Evolutionary conservation across 345 rosid species (phyloP), one percentile per base, ranked within the genome.

Genomic region (Rhizophora mangle): DNA sequence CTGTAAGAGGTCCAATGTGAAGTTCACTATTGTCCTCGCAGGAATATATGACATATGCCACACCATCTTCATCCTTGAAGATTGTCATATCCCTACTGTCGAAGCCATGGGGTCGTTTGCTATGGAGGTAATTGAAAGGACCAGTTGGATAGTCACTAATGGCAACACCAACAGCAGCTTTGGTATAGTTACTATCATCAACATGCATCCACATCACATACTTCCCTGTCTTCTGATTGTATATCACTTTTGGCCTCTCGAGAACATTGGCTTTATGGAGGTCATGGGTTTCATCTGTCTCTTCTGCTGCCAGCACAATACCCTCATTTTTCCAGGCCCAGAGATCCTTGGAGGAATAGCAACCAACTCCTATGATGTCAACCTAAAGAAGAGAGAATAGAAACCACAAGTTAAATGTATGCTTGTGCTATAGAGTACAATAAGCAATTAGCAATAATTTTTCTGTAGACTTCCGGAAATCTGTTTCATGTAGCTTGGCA

Each of bases 121-220:
- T 88, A 72, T 78, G 74, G 55, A 92, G 79, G 76, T 92, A 92
- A 61, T 80, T 63, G 6, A 95, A 95, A 11, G 96, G 99, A 74
- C 97, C 96, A 6, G 91, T 84, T 1, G 97, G 93, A 63, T 63
- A 84, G 76, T 87, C 81, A 26, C 96, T 87, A 43, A 82, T 47
- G 27, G 96, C 97, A n/a, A 91, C 60, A 20, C 99, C 97, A 59
- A 90, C 89, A 3, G 92, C 69, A 55, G 99, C 99, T 87, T 92
- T 92, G 47, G 99, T 95, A 74, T 95, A 95, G 86, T 90, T 92
- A 64, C 81, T 80, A 70, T 90, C 93, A 46, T 95, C 99, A 3
- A 92, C 82, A 71, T 95, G 99, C 99, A 95, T 92, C 97, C 97
- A 95, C 96, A 95, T 95, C 59, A 92, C 96, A 36, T 95, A 92